These are phyloP conservation scores for Goffeauzyma gilvescens DNA, from an alignment of 768 basidiomycete genomes.

Conservation along the genomic window DNA sequence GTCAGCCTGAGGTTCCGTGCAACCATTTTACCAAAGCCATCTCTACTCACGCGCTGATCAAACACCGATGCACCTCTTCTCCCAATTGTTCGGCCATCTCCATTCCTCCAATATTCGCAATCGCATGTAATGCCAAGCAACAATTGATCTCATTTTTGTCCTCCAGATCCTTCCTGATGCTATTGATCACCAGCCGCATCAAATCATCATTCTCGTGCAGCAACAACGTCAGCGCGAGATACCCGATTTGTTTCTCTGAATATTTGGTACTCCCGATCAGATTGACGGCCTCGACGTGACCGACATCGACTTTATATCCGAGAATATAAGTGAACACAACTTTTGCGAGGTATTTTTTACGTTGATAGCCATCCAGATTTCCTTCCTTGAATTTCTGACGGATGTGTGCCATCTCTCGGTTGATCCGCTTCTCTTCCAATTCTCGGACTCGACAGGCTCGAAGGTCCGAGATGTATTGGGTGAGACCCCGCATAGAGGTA, in stretches of 20 bases:
- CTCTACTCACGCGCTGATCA: constrained; percentile 72
- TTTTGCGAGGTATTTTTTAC: constrained; percentile 71
- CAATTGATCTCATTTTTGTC: constrained; percentile 87
- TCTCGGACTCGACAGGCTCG: constrained; percentile 90
- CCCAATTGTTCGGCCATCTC: constrained; percentile 95
- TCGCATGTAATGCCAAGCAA: constrained; percentile 89
- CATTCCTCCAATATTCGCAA: constrained; percentile 90
- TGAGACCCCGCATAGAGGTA: constrained; percentile 73
- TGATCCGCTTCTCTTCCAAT: constrained; percentile 93
- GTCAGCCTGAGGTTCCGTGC: neutral
- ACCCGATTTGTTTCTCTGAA: constrained; percentile 97
- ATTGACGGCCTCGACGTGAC: constrained; percentile 98
- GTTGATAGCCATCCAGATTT: constrained; percentile 36
- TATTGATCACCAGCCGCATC: constrained; percentile 87
- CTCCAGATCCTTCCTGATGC: constrained; percentile 90
- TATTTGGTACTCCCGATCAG: constrained; percentile 88
- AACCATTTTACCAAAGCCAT: neutral
- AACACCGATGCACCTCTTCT: constrained; percentile 78
- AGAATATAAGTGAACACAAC: constrained; percentile 98
- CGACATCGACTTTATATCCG: constrained; percentile 95
- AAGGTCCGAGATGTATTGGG: constrained; percentile 99
- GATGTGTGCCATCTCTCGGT: constrained; percentile 99
- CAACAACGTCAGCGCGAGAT: constrained; percentile 83
- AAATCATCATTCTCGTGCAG: constrained; percentile 99
- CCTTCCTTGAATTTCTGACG: constrained; percentile 84